Base-by-base conservation (phyloP, 192 early-diverging fungal genomes). In the Neocallimastix lanati region DNA sequence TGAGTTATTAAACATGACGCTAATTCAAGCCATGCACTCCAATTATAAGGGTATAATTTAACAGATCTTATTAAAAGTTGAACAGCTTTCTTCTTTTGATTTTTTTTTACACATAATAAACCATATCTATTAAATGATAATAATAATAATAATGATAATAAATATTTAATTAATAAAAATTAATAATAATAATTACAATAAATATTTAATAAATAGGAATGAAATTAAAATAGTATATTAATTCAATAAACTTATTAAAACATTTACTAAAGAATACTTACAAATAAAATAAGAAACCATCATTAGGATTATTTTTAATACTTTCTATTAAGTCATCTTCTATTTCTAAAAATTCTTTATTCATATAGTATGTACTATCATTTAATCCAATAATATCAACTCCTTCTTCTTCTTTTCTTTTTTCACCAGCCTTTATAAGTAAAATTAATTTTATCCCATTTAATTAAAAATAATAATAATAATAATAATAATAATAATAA, bases 11-110 rank as follows among this genome's bases (percentile, higher is more conserved):
- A 79, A 76, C 88, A 86, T 13, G 84, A 80, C 9, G 84, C 90
- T 2, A 98, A 85, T 67, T 93, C 94, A 77, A 89, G 81, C 97
- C 97, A 99, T 28, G 95, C 94, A 77, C 91, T 93, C 95, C 95
- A 98, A 83, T 96, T 95, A 85, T 86, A 95, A 29, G 91, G 93
- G 82, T 90, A 96, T 81, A 81, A 81, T 25, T 83, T 80, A 1
- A 99, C 83, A 13, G 95, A 93, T 78, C 87, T 81, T 25, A 94
- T 29, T 12, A 96, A 84, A 27, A 87, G 82, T 21, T 83, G 79
- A 40, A 85, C 81, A 2, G 93, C 92, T 78, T 84, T 82, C 28
- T 77, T 76, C 28, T 84, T 82, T 29, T 80, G 79, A 28, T 85
- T 83, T 16, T 80, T 78, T 78, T 86, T 86, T 79, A 81, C 84